Evolutionary conservation across 768 basidiomycete species (phyloP).

Genomic region (Artomyces pyxidatus): DNA sequence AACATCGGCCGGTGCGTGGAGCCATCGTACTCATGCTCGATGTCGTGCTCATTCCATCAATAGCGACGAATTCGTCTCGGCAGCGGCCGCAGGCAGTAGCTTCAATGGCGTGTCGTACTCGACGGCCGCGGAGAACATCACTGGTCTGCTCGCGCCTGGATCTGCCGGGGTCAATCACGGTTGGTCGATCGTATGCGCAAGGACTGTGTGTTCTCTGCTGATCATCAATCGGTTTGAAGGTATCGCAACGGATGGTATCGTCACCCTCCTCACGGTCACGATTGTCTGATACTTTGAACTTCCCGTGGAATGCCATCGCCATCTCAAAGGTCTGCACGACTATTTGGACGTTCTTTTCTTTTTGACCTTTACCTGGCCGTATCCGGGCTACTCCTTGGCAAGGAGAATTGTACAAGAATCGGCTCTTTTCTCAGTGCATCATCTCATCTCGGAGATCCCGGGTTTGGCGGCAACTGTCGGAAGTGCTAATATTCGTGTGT

Average conservation of each 20-base stretch:
- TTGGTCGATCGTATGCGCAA: constrained; percentile 18
- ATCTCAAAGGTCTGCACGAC: too few relatives aligned
- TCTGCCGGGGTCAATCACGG: constrained; percentile 45
- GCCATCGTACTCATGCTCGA: neutral
- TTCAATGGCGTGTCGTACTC: constrained; percentile 28
- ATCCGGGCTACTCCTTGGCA: too few relatives aligned
- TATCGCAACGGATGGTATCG: constrained; percentile 10
- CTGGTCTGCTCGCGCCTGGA: constrained; percentile 47
- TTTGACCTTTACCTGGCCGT: too few relatives aligned
- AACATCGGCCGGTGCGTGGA: constrained; percentile 22
- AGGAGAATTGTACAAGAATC: too few relatives aligned
- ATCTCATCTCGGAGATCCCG: too few relatives aligned
- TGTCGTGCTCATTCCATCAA: neutral
- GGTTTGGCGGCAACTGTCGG: too few relatives aligned
- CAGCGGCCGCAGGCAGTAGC: constrained; percentile 1
- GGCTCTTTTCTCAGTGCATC: too few relatives aligned
- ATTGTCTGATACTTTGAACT: too few relatives aligned
- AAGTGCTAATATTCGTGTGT: too few relatives aligned
- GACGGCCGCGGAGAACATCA: constrained; percentile 38
- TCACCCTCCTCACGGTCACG: constrained; percentile 13
- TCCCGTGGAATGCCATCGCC: too few relatives aligned
- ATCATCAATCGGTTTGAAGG: neutral
- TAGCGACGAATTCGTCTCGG: constrained; percentile 7
- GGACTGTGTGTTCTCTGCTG: neutral
- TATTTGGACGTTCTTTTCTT: too few relatives aligned